Base-by-base conservation (phyloP, 2,329 filamentous ascomycete genomes). In the Apiospora hydei region DNA sequence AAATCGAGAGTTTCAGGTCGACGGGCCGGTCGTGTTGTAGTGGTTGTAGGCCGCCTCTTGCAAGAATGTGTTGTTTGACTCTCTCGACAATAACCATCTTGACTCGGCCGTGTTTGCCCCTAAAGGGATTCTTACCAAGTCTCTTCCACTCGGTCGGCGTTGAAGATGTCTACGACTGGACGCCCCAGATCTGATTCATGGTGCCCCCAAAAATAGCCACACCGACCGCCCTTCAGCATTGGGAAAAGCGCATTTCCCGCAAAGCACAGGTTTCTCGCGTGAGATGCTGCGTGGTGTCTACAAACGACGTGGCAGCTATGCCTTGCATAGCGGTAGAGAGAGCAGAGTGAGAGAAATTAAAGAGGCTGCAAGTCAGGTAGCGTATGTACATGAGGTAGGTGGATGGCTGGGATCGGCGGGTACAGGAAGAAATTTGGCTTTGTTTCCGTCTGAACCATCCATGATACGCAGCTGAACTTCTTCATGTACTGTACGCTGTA, bases 391-490 rank as follows among this genome's bases (percentile, higher is more conserved):
- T 41, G 30, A 30, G 10, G 18, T 41, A 64, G 18, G n/a, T 41
- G 18, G n/a, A 24, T n/a, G 57, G 34, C 57, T 41, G 57, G 34
- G 57, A 64, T 38, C 41, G 57, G 34, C 13, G 34, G 34, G 18
- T 24, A 21, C 30, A 64, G 21, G 57, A 41, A 24, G 13, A 2
- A 64, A 14, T 51, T 64, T 41, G 57, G 34, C 57, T 64, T 64
- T 41, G 30, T 64, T 64, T 64, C 57, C 57, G 57, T 41, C 57
- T 64, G 57, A 64, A 41, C 57, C 57, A 64, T 64, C 57, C 53
- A 61, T 61, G 30, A 61, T 38, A 21, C 26, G 34, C 53, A 61
- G 53, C 51, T 57, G 53, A 61, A 34, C 18, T 21, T 38, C 53
- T 61, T 61, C 30, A 38, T 1, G 30, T 64, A 41, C 57, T 64